Base-by-base conservation (phyloP, 345 rosid genomes). In the Triadica sebifera region DNA sequence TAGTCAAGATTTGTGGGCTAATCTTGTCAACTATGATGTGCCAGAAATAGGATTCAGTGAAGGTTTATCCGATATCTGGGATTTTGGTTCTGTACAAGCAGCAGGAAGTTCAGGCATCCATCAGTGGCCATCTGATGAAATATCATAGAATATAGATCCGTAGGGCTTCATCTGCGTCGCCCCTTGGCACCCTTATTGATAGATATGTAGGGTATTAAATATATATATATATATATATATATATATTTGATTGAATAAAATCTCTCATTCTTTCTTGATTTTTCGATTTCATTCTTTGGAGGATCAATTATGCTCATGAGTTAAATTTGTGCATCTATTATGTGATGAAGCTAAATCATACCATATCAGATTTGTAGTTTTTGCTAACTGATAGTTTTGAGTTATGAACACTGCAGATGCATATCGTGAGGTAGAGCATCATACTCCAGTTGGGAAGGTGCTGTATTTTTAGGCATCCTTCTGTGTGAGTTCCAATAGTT, bases 31-130 rank as follows among this genome's bases (percentile, higher is more conserved):
- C 75, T 85, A 72, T 78, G 86, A 84, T 74, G 61, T 81, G 64
- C 87, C 89, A 24, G 94, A 84, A 67, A 78, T 83, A 74, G 91
- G 85, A 65, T 73, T 75, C 73, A 84, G 78, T 15, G 81, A 67
- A 59, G 84, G 67, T 59, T 83, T 90, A 72, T 86, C 94, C 53
- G 96, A 92, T 85, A 71, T 87, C 13, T 89, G 97, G 98, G 89
- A 88, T 81, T 60, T 85, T 39, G 79, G 81, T 61, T 75, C 84
- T 25, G 77, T 76, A 12, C 90, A 84, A 62, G 86, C 78, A 60
- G 84, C 81, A 77, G 90, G 81, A 80, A 74, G 76, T 68, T 81
- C 84, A 65, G 84, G 82, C 71, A 57, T 50, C 67, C 87, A 83
- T 77, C 75, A 66, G 72, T 85, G 90, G 96, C 82, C 75, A 17